Percentiles rank a stretch among this genome's conserved stretches.
Evolutionary conservation across 2,329 filamentous ascomycete genomes (phyloP).

Genomic region (Sporothrix variecibatus): DNA sequence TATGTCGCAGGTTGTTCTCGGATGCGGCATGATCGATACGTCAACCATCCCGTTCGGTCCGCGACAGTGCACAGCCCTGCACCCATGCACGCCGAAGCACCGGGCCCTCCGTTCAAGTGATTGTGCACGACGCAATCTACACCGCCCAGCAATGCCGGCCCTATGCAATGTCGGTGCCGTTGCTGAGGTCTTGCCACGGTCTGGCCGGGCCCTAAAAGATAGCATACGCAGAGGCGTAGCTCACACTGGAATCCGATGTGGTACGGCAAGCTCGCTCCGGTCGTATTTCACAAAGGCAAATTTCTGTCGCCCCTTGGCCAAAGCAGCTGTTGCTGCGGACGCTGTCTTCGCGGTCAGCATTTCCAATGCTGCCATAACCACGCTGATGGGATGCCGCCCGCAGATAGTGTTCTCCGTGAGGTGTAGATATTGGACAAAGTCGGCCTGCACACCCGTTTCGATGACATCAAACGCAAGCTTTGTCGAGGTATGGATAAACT

Average conservation of each 20-base stretch:
- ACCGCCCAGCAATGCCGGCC: no score
- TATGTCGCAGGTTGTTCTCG: no score
- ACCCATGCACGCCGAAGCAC: neutral
- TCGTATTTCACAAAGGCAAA: constrained; percentile 88
- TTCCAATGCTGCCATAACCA: constrained; percentile 87
- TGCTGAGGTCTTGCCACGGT: no score
- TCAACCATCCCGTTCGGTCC: neutral
- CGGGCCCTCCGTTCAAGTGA: no score
- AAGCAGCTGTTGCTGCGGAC: neutral
- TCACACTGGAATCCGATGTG: constrained; percentile 79
- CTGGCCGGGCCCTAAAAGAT: constrained; percentile 53
- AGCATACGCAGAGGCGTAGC: constrained; percentile 92
- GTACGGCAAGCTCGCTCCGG: constrained; percentile 74
- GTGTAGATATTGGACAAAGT: constrained; percentile 68
- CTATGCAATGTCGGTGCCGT: no score
- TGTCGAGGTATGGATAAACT: constrained; percentile 83
- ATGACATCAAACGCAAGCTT: constrained; percentile 80
- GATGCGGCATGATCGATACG: neutral
- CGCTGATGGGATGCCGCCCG: constrained; percentile 90
- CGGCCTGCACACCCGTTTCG: constrained; percentile 69
- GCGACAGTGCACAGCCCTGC: neutral
- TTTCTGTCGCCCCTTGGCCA: constrained; percentile 26
- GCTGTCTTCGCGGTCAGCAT: constrained; percentile 47
- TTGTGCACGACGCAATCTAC: no score
- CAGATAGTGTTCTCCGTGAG: constrained; percentile 89